Percentiles rank a stretch among this genome's conserved stretches.
These are phyloP conservation scores for Hanseniaspora meyeri DNA, from an alignment of 805 yeast genomes.

Conservation along the genomic window DNA sequence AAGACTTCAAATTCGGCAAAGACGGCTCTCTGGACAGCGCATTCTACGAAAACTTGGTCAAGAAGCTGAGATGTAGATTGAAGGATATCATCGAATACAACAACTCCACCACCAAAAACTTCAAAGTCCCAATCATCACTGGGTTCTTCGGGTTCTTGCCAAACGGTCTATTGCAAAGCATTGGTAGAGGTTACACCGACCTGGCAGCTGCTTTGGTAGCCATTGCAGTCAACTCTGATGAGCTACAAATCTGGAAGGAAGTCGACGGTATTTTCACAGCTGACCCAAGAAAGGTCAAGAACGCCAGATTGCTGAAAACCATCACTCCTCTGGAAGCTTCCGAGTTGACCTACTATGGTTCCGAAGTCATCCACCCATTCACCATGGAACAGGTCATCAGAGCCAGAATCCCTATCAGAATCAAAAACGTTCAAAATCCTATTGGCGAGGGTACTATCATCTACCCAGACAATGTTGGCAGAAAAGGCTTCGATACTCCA, in stretches of 20 bases:
- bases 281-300: constrained; percentile 89
- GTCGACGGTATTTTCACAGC: constrained; percentile 98
- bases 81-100: constrained; percentile 29
- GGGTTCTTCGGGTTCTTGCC: constrained; percentile 96
- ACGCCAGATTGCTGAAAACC: constrained; percentile 68
- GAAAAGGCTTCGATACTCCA: constrained; percentile 80
- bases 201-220: constrained; percentile 94
- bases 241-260: constrained; percentile 96
- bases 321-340: constrained; percentile 99
- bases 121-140: constrained; percentile 74
- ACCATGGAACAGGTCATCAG: constrained; percentile 98
- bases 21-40: constrained; percentile 48
- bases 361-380: constrained; percentile 96
- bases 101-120: constrained; percentile 20
- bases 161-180: constrained; percentile 83
- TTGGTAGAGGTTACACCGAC: constrained; percentile 96
- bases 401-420: constrained; percentile 91
- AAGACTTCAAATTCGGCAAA: constrained; percentile 21
- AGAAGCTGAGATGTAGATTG: constrained; percentile 40
- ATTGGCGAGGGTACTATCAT: constrained; percentile 86
- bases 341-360: constrained; percentile 92
- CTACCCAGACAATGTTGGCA: constrained; percentile 79
- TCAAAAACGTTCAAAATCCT: constrained; percentile 91
- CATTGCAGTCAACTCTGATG: constrained; percentile 84
- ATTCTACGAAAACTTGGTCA: constrained; percentile 48